Evolutionary conservation across 176 grass and related monocot genomes (phyloP), one percentile per base, ranked within the genome.

Genomic region (Dendrocalamus sinicus): DNA sequence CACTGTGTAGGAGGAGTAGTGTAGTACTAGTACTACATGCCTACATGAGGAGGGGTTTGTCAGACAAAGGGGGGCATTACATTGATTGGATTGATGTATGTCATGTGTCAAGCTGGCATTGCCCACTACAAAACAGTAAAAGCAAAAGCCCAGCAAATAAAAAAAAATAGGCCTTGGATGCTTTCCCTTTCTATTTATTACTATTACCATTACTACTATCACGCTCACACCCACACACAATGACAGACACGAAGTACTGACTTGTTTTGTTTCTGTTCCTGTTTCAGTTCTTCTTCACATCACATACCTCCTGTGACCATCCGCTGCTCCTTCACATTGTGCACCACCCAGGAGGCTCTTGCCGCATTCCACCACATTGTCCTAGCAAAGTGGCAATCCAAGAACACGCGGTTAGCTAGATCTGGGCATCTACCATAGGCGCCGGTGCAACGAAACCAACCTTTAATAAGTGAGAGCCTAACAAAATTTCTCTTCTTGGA

Each of bases 291-390:
- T 54, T 82, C 64, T 73, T 88, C 77, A 77, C 80, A 71, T 90
- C 82, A 87, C 89, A 79, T 88, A 93, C 89, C 87, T 92, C 53
- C 32, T 80, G 44, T 78, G 53, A 53, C 47, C 87, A 39, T 70
- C 60, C 54, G 47, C 53, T 14, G 64, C 57, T 45, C 74, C 81
- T 17, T 79, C 84, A 57, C 60, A 83, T 32, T 68, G 85, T 81
- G 89, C 72, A 80, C 89, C 89, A 55, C 23, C 79, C 22, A 50
- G 84, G 52, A 50, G 84, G 52, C 57, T 81, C 77, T 2, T 67
- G 61, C 68, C 76, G 89, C 81, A 69, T 63, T 89, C 87, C 81
- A 83, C 78, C 69, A 44, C 71, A 39, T 67, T 26, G 67, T 70
- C 75, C 88, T 90, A 67, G 28, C 20, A 72, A 80, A 69, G 52